A percentile compares a stretch with the other conserved stretches of the same genome.
phyloP scores from a whole-genome alignment of 805 yeast species.

The Osmozyma mogii region DNA sequence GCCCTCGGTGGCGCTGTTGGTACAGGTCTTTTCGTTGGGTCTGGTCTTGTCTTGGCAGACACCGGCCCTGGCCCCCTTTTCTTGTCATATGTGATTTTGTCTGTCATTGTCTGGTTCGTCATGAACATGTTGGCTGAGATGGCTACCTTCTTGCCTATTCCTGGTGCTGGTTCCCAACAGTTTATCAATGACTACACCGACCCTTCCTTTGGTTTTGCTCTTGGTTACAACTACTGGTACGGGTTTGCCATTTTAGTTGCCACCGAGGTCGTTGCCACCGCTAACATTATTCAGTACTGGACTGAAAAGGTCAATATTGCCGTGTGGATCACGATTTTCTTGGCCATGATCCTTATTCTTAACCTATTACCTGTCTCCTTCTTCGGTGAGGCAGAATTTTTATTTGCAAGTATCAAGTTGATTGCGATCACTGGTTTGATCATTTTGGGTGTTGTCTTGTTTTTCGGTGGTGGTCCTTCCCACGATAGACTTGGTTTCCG shows the following conservation, averaged over 20 bases:
- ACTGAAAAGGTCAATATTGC: conserved; percentile 4
- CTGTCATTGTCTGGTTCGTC: conserved; percentile 14
- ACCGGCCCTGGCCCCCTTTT: conserved; percentile 14
- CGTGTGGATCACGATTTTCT: conserved; percentile 10
- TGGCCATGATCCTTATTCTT: conserved; percentile 4
- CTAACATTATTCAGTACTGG: conserved; percentile 14
- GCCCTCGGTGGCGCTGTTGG: conserved; percentile 18
- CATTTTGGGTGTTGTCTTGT: conserved; percentile 14
- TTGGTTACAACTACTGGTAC: conserved; percentile 15
- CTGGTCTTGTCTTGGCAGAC: conserved; percentile 10
- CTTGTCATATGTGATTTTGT: conserved; percentile 11
- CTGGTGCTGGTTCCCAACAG: conserved; percentile 16
- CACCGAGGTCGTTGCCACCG: conserved; percentile 14
- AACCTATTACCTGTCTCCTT: conserved; percentile 12
- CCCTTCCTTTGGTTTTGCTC: conserved; percentile 14
- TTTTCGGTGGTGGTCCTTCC: conserved; percentile 15
- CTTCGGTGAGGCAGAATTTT: conserved; percentile 14
- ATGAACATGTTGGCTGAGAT: conserved; percentile 17
- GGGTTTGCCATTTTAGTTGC: conserved; percentile 13
- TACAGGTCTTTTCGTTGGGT: conserved; percentile 16
- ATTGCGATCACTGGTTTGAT: conserved; percentile 14
- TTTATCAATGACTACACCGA: conserved; percentile 11
- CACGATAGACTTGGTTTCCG: conserved; percentile 15
- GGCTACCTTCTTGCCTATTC: conserved; percentile 15
- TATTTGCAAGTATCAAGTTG: conserved; percentile 13